Percentiles rank a stretch among this genome's conserved stretches.
Evolutionary conservation across 83 land plant species (phyloP).

Genomic region (Diphasiastrum complanatum): DNA sequence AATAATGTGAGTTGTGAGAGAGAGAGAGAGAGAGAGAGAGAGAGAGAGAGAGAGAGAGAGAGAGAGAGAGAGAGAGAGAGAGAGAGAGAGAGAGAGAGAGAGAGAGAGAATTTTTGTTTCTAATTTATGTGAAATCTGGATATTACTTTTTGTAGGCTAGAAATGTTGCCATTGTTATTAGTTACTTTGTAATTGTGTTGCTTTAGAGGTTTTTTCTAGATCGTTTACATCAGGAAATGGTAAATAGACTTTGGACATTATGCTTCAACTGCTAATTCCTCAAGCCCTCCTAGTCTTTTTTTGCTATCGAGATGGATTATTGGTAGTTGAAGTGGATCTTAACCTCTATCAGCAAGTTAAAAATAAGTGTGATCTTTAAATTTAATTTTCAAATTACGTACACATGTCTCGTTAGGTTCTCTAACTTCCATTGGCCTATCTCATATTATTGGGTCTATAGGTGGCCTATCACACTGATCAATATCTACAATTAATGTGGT

Average conservation of each 20-base stretch:
- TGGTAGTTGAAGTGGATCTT: conserved; percentile 80
- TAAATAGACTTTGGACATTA: conserved; percentile 85
- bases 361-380: conserved; percentile 88
- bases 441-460: too few relatives aligned
- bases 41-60: too few relatives aligned
- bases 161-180: conserved; percentile 96
- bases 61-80: too few relatives aligned
- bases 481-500: too few relatives aligned
- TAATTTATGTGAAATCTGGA: background rate
- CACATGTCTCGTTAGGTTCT: too few relatives aligned
- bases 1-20: too few relatives aligned
- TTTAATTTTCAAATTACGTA: too few relatives aligned
- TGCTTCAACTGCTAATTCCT: conserved; percentile 84
- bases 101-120: background rate
- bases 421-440: too few relatives aligned
- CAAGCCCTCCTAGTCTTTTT: conserved; percentile 91
- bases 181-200: conserved; percentile 91
- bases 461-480: too few relatives aligned
- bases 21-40: too few relatives aligned
- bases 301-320: conserved; percentile 67
- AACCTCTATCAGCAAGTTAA: conserved; percentile 87
- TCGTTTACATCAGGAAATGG: conserved; percentile 97
- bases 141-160: conserved; percentile 57
- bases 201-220: conserved; percentile 85
- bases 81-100: background rate